phyloP scores from a whole-genome alignment of 257 asterid genomes.

The Solanum etuberosum region DNA sequence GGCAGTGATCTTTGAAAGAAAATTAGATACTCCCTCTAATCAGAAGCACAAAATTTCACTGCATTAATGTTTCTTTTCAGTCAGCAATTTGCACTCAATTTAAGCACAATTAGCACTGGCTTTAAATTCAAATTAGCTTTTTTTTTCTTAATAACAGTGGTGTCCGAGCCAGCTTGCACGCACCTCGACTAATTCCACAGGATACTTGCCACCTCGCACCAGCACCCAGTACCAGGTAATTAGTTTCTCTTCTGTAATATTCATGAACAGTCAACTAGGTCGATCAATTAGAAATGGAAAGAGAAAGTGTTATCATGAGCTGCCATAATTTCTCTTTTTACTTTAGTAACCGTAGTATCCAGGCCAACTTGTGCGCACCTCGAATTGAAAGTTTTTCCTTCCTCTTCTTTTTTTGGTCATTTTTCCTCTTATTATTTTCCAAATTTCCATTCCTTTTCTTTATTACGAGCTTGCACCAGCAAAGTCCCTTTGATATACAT shows the following conservation, averaged over 20 bases:
- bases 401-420: no score
- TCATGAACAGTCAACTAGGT: not conserved
- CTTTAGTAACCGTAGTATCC: no score
- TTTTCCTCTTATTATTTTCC: not conserved
- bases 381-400: no score
- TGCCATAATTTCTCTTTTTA: not conserved
- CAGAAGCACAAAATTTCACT: not conserved
- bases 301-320: not conserved
- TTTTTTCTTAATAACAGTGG: no score
- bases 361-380: no score
- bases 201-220: no score
- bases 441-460: not conserved
- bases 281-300: not conserved
- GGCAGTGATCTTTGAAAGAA: not conserved
- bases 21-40: not conserved
- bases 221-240: no score
- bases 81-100: not conserved
- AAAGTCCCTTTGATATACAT: not conserved
- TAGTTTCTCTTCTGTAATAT: not conserved
- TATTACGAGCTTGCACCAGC: not conserved
- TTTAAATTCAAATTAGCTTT: not conserved
- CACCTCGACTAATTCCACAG: no score
- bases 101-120: not conserved
- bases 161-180: no score
- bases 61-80: not conserved